Evolutionary conservation across 2,329 filamentous ascomycete species (phyloP).

Genomic region (Orbilia quercus): DNA sequence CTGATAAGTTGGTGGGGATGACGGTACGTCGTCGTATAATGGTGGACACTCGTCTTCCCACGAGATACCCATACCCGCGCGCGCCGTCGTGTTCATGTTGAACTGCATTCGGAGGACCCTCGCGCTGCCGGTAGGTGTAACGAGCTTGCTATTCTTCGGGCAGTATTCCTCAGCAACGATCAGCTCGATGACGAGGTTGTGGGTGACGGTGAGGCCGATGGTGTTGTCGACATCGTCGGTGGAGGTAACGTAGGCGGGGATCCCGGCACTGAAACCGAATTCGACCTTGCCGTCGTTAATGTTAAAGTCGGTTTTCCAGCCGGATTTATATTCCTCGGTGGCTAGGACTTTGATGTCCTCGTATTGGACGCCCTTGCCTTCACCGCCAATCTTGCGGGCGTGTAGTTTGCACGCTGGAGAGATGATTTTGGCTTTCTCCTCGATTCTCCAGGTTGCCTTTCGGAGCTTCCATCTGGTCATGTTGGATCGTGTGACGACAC

Average conservation of each 20-base stretch:
- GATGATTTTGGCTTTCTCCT: slow-evolving; percentile 83
- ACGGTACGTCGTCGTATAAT: slow-evolving; percentile 91
- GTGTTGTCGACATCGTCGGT: slow-evolving; percentile 80
- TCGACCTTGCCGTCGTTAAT: slow-evolving; percentile 79
- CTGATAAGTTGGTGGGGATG: slow-evolving; percentile 79
- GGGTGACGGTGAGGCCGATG: slow-evolving; percentile 80
- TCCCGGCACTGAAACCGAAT: slow-evolving; percentile 77
- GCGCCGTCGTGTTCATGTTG: slow-evolving; percentile 81
- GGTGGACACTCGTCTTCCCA: slow-evolving; percentile 98
- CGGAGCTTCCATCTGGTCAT: slow-evolving; percentile 89
- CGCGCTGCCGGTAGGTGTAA: slow-evolving; percentile 88
- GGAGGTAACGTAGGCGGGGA: slow-evolving; percentile 73
- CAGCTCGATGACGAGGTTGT: slow-evolving; percentile 89
- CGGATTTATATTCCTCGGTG: slow-evolving; percentile 81
- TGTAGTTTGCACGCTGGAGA: slow-evolving; percentile 85
- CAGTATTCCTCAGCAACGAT: slow-evolving; percentile 91
- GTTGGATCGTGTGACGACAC: slow-evolving; percentile 79
- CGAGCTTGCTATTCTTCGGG: slow-evolving; percentile 74
- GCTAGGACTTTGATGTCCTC: slow-evolving; percentile 81
- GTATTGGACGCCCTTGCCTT: slow-evolving; percentile 77
- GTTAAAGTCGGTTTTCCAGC: slow-evolving; percentile 87
- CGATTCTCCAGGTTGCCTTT: slow-evolving; percentile 91
- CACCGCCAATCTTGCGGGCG: slow-evolving; percentile 72
- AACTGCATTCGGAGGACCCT: slow-evolving; percentile 94
- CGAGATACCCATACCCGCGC: slow-evolving; percentile 85